Evolutionary conservation across 208 protist species (phyloP), one percentile per base, ranked within the genome.

Genomic region (Wallacemonas sp.): DNA sequence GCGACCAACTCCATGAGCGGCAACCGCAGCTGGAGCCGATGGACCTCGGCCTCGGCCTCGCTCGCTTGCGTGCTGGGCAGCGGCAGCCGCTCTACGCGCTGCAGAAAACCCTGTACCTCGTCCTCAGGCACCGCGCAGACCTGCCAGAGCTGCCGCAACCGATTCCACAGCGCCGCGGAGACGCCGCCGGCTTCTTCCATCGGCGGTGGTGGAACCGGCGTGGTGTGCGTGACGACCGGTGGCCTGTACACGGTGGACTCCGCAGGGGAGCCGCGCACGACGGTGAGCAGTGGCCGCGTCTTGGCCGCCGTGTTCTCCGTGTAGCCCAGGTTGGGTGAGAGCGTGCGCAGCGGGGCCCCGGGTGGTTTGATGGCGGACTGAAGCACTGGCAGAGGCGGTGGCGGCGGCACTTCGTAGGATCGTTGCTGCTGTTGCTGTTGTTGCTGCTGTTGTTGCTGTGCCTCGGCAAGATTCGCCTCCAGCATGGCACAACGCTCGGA

Each of bases 1-100:
- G 79, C 86, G n/a, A 92, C 74, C 2, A 81, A 54, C 64, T 91
- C 84, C n/a, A 94, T 67, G 22, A 94, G 54, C 1, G 89, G 89
- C 26, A 92, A 78, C 64, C 89, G 89, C 28, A 73, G 65, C 45
- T 90, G 83, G 5, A 88, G 65, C 5, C 84, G 79, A 4, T 45
- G 66, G 59, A 81, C 70, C 65, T 92, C 89, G 10, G 44, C 62
- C 29, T 57, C 41, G 8, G 79, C 38, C 49, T 63, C 67, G 14
- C 38, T 16, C 25, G 32, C 57, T 10, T 68, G 74, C 33, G 54
- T 22, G n/a, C 28, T 26, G 20, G 50, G 38, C 38, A 65, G 22
- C 16, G 49, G 23, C 26, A 49, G 55, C 48, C 16, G 20, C n/a
- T 26, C 18, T 3, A 12, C 4, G 36, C 32, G 49, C 26, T 3